phyloP scores from a whole-genome alignment of 139 green algal genomes.

The Tetraselmis striata region DNA sequence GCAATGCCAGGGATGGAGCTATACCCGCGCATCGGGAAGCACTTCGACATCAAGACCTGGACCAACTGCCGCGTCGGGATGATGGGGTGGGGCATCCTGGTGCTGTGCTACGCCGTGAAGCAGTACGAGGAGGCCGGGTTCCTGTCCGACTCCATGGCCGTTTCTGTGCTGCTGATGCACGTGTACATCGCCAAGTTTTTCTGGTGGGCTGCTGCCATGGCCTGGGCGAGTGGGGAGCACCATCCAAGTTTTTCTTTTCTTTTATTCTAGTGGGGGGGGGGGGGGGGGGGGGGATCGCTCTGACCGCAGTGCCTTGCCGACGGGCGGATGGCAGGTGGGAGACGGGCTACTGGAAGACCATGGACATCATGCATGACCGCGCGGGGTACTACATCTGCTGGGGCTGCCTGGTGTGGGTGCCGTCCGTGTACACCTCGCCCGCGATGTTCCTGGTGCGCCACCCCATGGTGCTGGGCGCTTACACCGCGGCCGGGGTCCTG shows the following conservation, averaged over 20 bases:
- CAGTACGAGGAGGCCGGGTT: slow-evolving; percentile 48
- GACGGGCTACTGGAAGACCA: slow-evolving; percentile 65
- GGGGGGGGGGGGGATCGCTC: too few relatives aligned
- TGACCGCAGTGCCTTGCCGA: too few relatives aligned
- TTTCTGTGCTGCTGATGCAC: slow-evolving; percentile 49
- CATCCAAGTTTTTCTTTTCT: too few relatives aligned
- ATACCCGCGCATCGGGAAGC: slow-evolving; percentile 59
- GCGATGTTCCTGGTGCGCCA: slow-evolving; percentile 57
- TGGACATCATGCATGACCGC: slow-evolving; percentile 78
- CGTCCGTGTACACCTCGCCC: slow-evolving; percentile 66
- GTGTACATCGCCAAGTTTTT: slow-evolving; percentile 70
- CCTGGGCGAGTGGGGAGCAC: too few relatives aligned
- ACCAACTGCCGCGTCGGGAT: slow-evolving; percentile 80
- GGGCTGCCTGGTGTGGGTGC: slow-evolving; percentile 71
- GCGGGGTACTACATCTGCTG: slow-evolving; percentile 76
- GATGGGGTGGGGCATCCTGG: slow-evolving; percentile 59
- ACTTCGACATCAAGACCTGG: slow-evolving; percentile 75
- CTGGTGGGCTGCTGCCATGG: slow-evolving; percentile 27
- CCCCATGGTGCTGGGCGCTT: slow-evolving; percentile 27
- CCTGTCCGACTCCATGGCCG: slow-evolving; percentile 49
- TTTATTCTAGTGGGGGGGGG: too few relatives aligned
- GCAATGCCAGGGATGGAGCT: slow-evolving; percentile 61
- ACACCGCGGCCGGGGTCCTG: slow-evolving; percentile 21
- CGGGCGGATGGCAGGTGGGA: slow-evolving; percentile 60
- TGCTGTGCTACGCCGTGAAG: slow-evolving; percentile 47